A percentile compares a stretch with the other conserved stretches of the same genome.
Conservation (phyloP, 2,329 filamentous ascomycete species). For the Diaporthe ilicicola region DNA sequence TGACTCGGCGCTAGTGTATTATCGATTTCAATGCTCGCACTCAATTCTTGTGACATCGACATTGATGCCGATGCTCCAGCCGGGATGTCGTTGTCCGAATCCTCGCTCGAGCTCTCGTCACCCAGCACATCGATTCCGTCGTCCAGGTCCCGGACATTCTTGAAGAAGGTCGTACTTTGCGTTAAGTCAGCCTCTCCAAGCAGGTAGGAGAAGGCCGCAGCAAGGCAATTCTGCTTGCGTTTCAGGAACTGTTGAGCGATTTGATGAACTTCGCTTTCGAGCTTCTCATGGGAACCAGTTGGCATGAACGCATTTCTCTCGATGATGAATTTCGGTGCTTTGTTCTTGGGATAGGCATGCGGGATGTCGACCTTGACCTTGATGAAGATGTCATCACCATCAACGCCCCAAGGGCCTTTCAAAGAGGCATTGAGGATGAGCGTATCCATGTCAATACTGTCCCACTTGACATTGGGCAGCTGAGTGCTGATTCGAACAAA, state of each 20-base stretch:
- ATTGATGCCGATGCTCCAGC: conserved; percentile 64
- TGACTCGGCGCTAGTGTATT: conserved; percentile 61
- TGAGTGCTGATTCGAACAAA: conserved; percentile 69
- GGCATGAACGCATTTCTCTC: conserved; percentile 71
- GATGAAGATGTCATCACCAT: conserved; percentile 66
- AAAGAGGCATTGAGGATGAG: conserved; percentile 67
- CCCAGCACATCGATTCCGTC: conserved; percentile 64
- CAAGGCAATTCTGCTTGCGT: conserved; percentile 68
- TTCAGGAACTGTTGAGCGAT: conserved; percentile 64
- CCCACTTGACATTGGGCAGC: conserved; percentile 71
- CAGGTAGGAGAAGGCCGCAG: conserved; percentile 69
- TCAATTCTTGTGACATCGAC: conserved; percentile 72
- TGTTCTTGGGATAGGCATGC: conserved; percentile 64
- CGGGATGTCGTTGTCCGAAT: conserved; percentile 71
- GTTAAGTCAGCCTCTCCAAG: conserved; percentile 70
- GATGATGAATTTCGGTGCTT: conserved; percentile 66
- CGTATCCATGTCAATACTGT: conserved; percentile 70
- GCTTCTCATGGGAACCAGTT: conserved; percentile 59
- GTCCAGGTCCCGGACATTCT: conserved; percentile 70
- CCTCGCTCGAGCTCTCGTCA: conserved; percentile 86
- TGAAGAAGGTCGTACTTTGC: conserved; percentile 68
- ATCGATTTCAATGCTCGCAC: conserved; percentile 61
- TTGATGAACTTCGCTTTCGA: conserved; percentile 64
- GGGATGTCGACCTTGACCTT: conserved; percentile 70
- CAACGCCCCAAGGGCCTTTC: conserved; percentile 70